A percentile compares a stretch with the other conserved stretches of the same genome.
Conservation (phyloP, 371 early-diverging fungal genomes). For the Syncephalis plumigaleata region DNA sequence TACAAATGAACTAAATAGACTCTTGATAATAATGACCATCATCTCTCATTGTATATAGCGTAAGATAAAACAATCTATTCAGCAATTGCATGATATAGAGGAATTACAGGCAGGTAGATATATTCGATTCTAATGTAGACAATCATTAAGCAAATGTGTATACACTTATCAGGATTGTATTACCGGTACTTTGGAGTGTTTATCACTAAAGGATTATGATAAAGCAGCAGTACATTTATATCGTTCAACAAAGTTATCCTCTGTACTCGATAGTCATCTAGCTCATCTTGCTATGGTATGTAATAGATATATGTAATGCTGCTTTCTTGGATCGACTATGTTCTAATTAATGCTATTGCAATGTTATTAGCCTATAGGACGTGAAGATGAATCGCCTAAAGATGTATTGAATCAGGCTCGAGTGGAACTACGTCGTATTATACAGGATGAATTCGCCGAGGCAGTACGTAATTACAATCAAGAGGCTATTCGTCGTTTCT, state of each 20-base stretch:
- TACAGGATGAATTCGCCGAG: slow-evolving; percentile 56
- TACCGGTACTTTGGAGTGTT: slow-evolving; percentile 47
- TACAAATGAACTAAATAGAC: too few species aligned
- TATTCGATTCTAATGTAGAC: background rate
- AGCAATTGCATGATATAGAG: slow-evolving; percentile 54
- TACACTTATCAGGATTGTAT: slow-evolving; percentile 28
- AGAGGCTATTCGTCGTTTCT: slow-evolving; percentile 59
- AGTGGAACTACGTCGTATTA: slow-evolving; percentile 37
- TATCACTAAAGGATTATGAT: slow-evolving; percentile 51
- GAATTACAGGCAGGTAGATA: slow-evolving; percentile 39
- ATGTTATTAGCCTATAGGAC: slow-evolving; percentile 25
- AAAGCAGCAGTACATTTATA: slow-evolving; percentile 60
- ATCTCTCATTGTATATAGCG: slow-evolving; percentile 20
- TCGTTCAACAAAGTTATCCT: slow-evolving; percentile 31
- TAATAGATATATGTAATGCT: background rate
- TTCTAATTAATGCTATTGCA: too few species aligned
- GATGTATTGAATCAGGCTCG: slow-evolving; percentile 40
- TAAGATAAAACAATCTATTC: slow-evolving; percentile 44
- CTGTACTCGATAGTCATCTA: slow-evolving; percentile 50
- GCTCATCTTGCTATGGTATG: slow-evolving; percentile 40
- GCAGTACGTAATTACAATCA: slow-evolving; percentile 54
- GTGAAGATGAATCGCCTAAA: slow-evolving; percentile 43
- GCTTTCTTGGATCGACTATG: too few species aligned
- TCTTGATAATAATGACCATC: too few species aligned
- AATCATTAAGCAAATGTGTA: slow-evolving; percentile 1